Evolutionary conservation across 2,329 filamentous ascomycete species (phyloP).

Genomic region (Lasiodiplodia sp.): DNA sequence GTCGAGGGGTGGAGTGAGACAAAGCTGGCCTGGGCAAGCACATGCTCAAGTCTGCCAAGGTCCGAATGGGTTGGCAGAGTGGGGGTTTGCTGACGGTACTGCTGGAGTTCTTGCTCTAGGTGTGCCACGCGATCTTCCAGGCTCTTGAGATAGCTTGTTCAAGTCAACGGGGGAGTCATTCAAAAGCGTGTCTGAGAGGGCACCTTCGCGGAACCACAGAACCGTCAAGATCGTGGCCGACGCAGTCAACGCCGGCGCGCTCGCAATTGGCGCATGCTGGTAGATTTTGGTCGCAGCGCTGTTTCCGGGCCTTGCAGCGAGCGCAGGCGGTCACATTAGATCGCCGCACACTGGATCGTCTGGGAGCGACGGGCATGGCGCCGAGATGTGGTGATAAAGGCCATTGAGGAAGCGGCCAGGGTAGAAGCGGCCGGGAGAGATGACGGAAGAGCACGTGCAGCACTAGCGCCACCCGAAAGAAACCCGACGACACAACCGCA

Average conservation of each 20-base stretch:
- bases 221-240: background rate
- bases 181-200: background rate
- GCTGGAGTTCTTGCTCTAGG: background rate
- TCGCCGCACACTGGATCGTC: conserved; percentile 11
- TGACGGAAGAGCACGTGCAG: conserved; percentile 3
- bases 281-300: conserved; percentile 5
- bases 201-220: conserved; percentile 5
- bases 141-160: conserved; percentile 18
- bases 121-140: conserved; percentile 3
- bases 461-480: background rate
- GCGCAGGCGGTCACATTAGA: conserved; percentile 8
- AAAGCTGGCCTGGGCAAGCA: conserved; percentile 6
- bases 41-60: background rate
- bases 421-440: background rate
- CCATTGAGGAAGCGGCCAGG: background rate
- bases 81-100: background rate
- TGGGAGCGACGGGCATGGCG: background rate
- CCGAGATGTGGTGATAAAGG: background rate
- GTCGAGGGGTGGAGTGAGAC: background rate
- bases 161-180: background rate
- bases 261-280: conserved; percentile 12
- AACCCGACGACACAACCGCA: background rate
- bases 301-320: conserved; percentile 2
- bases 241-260: background rate
- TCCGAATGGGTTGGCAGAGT: background rate